phyloP scores from a whole-genome alignment of 2,329 filamentous ascomycete genomes.

The Rhynchosporium agropyri region DNA sequence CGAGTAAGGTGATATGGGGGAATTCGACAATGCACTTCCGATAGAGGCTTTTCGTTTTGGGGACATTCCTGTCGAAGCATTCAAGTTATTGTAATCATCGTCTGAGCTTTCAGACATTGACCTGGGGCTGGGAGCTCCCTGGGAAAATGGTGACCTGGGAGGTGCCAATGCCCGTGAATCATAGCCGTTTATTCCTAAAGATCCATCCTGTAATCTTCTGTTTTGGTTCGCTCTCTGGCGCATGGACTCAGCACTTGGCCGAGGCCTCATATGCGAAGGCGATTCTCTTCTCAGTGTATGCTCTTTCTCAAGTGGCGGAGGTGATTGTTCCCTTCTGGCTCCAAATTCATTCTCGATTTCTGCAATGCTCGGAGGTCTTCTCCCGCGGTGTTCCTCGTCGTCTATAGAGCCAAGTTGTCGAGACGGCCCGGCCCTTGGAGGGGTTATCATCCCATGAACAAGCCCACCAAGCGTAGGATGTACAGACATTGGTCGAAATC shows the following conservation, averaged over 20 bases:
- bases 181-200: conserved; percentile 38
- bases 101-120: conserved; percentile 71
- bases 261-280: conserved; percentile 31
- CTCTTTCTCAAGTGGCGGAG: conserved; percentile 51
- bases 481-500: conserved; percentile 68
- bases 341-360: conserved; percentile 47
- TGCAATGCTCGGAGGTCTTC: conserved; percentile 27
- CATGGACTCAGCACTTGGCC: conserved; percentile 39
- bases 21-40: conserved; percentile 64
- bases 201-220: conserved; percentile 32
- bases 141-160: conserved; percentile 48
- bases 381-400: conserved; percentile 37
- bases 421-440: conserved; percentile 16
- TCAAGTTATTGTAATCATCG: conserved; percentile 63
- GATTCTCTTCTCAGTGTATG: conserved; percentile 25
- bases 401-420: conserved; percentile 27
- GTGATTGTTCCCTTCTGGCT: conserved; percentile 60
- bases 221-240: conserved; percentile 31
- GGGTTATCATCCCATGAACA: neutral
- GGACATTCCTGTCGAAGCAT: conserved; percentile 62
- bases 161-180: conserved; percentile 49
- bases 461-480: conserved; percentile 69
- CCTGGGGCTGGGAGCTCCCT: conserved; percentile 59
- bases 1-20: conserved; percentile 64
- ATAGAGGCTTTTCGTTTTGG: conserved; percentile 77